Evolutionary conservation across 2,329 filamentous ascomycete species (phyloP), one percentile per base, ranked within the genome.

Genomic region (Dactylonectria macrodidyma): DNA sequence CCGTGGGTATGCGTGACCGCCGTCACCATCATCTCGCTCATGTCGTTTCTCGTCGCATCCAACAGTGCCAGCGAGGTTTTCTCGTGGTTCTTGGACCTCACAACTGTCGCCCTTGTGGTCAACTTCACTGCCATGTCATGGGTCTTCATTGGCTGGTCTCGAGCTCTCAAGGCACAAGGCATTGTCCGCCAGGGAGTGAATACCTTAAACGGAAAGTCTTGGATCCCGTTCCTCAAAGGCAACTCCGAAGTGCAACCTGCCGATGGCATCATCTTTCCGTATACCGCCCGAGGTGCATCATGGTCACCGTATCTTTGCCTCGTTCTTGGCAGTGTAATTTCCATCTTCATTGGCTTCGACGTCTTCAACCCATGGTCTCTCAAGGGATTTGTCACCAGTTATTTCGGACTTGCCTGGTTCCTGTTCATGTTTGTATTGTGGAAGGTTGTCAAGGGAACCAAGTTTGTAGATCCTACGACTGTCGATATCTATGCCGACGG

Each of bases 401-500:
- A 89, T 76, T 87, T 89, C 71, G 84, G 82, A 6, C 79, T 88
- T 41, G 82, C 84, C 3, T 88, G 87, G 71, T 87, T 86, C 59
- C 73, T 85, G 41, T 75, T 83, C 3, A 81, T 94, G 10, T 94
- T 88, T 74, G 10, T 92, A 1, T 63, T 48, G 16, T 74, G 73
- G 70, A 75, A 75, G 72, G 41, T 75, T 2, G 12, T 72, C 14
- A 75, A 74, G 78, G 85, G 84, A 74, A 92, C 91, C 0, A 89
- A 86, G 70, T 84, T 87, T 68, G 79, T 86, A 58, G 83, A 81
- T 55, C 82, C 89, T 1, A 80, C 86, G 19, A 87, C 92, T 60
- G 86, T 90, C 0, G 91, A 66, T 14, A 46, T 66, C 8, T 77
- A 78, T 93, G 36, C 48, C 24, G 86, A 86, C 36, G 90, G 90